Evolutionary conservation across 164 flowering plant genomes (phyloP).

Genomic region (Amborella trichopoda): DNA sequence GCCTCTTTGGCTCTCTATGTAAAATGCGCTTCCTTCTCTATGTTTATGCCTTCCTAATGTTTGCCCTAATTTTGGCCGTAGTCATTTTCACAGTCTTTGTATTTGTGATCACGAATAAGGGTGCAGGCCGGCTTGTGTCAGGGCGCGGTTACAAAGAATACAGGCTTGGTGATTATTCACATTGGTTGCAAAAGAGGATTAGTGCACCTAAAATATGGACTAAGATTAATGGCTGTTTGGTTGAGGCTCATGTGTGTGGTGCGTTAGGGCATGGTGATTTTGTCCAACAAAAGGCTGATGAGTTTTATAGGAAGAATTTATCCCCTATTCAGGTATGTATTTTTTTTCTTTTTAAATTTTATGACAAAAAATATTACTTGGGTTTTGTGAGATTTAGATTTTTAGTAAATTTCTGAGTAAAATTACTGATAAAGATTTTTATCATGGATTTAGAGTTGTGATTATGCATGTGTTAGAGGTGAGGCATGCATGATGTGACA

Average conservation of each 20-base stretch:
- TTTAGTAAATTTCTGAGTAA: no score
- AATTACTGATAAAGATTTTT: no score
- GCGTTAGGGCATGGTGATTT: no score
- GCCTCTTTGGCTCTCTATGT: slow-evolving; percentile 35
- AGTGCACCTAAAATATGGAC: slow-evolving; percentile 34
- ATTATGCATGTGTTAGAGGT: no score
- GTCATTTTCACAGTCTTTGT: slow-evolving; percentile 29
- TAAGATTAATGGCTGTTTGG: slow-evolving; percentile 36
- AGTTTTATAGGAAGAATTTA: no score
- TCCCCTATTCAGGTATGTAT: no score
- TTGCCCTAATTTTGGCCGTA: slow-evolving; percentile 26
- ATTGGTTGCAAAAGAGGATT: slow-evolving; percentile 43
- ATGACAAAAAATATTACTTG: no score
- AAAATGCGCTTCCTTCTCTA: slow-evolving; percentile 15
- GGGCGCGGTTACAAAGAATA: slow-evolving; percentile 28
- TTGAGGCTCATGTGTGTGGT: slow-evolving; percentile 28
- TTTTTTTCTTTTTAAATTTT: no score
- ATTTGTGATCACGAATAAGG: slow-evolving; percentile 39
- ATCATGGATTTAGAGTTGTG: no score
- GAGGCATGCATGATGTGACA: no score
- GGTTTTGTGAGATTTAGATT: no score
- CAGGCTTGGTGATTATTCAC: slow-evolving; percentile 41
- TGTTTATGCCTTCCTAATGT: slow-evolving; percentile 30
- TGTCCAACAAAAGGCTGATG: no score
- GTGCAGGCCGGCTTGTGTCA: slow-evolving; percentile 25